These are phyloP conservation scores for Primulina tabacum DNA, from an alignment of 257 asterid genomes.

Conservation along the genomic window DNA sequence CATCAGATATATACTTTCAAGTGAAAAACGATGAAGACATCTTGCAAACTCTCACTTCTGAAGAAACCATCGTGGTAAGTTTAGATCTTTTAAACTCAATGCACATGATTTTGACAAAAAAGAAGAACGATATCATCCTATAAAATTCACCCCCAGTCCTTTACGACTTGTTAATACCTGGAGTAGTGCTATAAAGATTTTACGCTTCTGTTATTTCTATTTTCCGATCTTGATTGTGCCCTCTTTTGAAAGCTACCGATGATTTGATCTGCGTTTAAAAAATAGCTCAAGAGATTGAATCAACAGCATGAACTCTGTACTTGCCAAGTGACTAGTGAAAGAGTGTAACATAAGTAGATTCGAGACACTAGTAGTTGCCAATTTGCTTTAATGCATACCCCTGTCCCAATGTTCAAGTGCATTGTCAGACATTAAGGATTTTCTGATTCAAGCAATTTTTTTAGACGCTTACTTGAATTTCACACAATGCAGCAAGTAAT, in stretches of 20 bases:
- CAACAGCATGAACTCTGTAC: conserved; percentile 11
- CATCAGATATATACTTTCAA: conserved; percentile 89
- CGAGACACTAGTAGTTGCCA: neutral
- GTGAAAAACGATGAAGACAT: conserved; percentile 93
- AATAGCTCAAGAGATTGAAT: conserved; percentile 12
- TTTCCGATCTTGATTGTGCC: neutral
- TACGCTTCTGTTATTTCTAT: neutral
- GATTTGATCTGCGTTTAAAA: neutral
- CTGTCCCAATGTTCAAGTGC: conserved; percentile 19
- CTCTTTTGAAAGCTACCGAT: neutral
- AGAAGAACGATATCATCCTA: conserved; percentile 3
- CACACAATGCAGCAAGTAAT: conserved; percentile 85
- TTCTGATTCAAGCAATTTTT: conserved; percentile 15
- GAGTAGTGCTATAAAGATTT: conserved; percentile 12
- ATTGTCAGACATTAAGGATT: neutral
- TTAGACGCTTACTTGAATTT: conserved; percentile 31
- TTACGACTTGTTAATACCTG: neutral
- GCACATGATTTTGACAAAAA: conserved; percentile 7
- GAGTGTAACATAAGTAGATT: neutral
- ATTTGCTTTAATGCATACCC: conserved; percentile 5
- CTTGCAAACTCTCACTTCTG: conserved; percentile 66
- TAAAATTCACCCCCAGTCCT: neutral
- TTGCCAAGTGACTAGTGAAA: conserved; percentile 18
- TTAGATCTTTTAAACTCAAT: conserved; percentile 4
- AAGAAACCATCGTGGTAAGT: conserved; percentile 83